Conservation (phyloP, 805 yeast species). For the Suhomyces sp. region DNA sequence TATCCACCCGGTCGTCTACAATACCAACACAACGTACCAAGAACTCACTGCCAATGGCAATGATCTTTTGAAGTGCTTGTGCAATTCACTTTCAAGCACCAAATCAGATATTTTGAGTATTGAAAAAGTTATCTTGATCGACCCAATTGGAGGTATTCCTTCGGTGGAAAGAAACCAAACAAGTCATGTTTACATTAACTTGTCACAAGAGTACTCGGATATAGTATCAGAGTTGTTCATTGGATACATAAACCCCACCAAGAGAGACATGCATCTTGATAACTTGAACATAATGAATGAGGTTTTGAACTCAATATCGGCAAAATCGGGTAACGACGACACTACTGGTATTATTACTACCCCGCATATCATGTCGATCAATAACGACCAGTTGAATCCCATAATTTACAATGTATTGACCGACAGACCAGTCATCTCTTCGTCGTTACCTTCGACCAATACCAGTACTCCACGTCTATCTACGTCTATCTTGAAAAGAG, state of each 20-base stretch:
- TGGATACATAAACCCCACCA: constrained; percentile 47
- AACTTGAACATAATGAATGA: constrained; percentile 67
- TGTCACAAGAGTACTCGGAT: constrained; percentile 74
- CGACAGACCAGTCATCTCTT: constrained; percentile 85
- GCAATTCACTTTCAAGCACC: constrained; percentile 22
- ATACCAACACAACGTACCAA: constrained; percentile 17
- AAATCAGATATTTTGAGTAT: constrained; percentile 45
- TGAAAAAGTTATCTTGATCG: constrained; percentile 80
- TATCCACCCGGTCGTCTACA: constrained; percentile 50
- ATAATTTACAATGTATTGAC: constrained; percentile 86
- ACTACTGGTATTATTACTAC: constrained; percentile 88
- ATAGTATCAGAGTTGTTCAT: constrained; percentile 61
- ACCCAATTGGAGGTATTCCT: constrained; percentile 87
- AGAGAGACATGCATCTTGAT: constrained; percentile 54
- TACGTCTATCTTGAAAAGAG: constrained; percentile 78
- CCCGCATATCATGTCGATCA: constrained; percentile 63
- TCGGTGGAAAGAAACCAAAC: constrained; percentile 75
- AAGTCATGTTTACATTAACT: constrained; percentile 82
- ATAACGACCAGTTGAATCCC: constrained; percentile 65
- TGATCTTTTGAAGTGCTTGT: constrained; percentile 23
- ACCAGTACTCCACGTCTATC: constrained; percentile 58
- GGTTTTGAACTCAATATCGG: constrained; percentile 49
- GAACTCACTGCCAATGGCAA: constrained; percentile 20
- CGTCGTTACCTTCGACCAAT: constrained; percentile 72
- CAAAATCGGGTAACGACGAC: constrained; percentile 34